Conservation (phyloP, 192 early-diverging fungal genomes). For the Coemansia sp. region DNA sequence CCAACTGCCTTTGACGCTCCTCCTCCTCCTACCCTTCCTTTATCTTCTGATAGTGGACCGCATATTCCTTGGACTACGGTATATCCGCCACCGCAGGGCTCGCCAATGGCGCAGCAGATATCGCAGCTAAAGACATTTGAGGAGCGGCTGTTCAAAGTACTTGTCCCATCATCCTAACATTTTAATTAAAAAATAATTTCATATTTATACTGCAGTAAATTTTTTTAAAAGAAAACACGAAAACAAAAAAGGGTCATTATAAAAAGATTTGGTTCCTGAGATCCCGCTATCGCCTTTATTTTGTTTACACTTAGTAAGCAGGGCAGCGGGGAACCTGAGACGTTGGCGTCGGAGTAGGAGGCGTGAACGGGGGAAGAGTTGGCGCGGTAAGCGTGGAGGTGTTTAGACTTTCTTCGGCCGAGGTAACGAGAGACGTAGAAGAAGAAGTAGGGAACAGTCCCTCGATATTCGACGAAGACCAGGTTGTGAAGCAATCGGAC, state of each 20-base stretch:
- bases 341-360: neutral
- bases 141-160: conserved; percentile 19
- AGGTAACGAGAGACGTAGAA: neutral
- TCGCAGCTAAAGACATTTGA: conserved; percentile 28
- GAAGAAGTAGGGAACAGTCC: neutral
- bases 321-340: neutral
- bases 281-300: too few relatives aligned
- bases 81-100: conserved; percentile 24
- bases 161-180: conserved; percentile 21
- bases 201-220: neutral
- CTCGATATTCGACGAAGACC: neutral
- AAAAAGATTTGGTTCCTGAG: neutral
- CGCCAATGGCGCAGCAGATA: neutral
- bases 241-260: neutral
- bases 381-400: neutral
- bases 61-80: conserved; percentile 35
- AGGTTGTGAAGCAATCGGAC: neutral
- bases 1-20: conserved; percentile 26
- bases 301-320: neutral
- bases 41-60: neutral
- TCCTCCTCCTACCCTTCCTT: too few relatives aligned
- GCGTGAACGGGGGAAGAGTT: neutral
- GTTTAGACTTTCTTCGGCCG: neutral
- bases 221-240: neutral
- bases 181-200: neutral